phyloP scores from a whole-genome alignment of 2,329 filamentous ascomycete species.

The Harringtonia lauricola region DNA sequence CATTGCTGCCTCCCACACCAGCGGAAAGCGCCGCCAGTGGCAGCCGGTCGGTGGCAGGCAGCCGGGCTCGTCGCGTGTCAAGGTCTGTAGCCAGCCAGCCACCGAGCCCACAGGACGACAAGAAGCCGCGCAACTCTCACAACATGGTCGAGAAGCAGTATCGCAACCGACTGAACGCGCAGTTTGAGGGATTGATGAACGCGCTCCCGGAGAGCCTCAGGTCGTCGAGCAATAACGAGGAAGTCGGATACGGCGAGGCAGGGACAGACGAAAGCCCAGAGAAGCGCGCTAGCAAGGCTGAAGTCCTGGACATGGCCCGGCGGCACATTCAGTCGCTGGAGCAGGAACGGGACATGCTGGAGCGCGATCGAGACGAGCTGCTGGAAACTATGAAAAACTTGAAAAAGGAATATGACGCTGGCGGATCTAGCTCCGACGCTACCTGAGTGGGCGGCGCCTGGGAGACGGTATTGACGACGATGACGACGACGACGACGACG shows the following conservation, averaged over 20 bases:
- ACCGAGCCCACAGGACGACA: conserved; percentile 13
- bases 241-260: not conserved
- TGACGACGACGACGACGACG: no score
- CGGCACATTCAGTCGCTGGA: conserved; percentile 22
- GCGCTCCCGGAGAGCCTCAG: conserved; percentile 9
- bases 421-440: not conserved
- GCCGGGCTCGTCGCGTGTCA: conserved; percentile 17
- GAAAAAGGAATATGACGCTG: conserved; percentile 3
- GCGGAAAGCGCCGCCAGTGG: not conserved
- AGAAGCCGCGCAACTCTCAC: conserved; percentile 6
- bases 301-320: conserved; percentile 24
- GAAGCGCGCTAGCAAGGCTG: conserved; percentile 23
- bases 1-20: not conserved
- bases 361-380: conserved; percentile 19
- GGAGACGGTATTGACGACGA: not conserved
- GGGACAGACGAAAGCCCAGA: conserved; percentile 12
- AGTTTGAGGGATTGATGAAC: conserved; percentile 12
- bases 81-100: conserved; percentile 16
- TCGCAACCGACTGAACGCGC: conserved; percentile 11
- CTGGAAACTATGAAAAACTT: conserved; percentile 7
- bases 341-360: conserved; percentile 17
- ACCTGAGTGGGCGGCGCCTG: not conserved
- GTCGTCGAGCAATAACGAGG: not conserved
- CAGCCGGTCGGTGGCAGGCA: not conserved
- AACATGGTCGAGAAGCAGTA: conserved; percentile 14